Conservation (phyloP, 148 eudicot species). For the Camellia sinensis region DNA sequence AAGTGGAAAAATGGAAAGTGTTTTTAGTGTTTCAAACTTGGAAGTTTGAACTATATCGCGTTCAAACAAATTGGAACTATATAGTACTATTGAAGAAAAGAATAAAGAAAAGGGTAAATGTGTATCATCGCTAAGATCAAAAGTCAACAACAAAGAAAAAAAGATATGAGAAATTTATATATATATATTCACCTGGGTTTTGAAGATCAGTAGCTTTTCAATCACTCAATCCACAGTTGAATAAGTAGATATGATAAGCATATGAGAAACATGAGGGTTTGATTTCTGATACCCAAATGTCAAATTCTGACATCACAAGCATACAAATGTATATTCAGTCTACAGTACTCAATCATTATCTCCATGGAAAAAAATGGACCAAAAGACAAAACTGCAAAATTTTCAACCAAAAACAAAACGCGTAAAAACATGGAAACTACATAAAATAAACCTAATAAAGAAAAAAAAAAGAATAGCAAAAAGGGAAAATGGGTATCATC, state of each 20-base stretch:
- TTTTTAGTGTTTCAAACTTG: neutral
- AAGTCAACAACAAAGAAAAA: neutral
- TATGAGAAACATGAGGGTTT: neutral
- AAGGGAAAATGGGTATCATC: neutral
- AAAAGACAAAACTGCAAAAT: neutral
- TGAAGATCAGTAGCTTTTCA: neutral
- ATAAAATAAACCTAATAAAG: too few species aligned
- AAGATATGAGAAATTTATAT: neutral
- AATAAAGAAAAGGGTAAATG: neutral
- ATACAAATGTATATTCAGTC: neutral
- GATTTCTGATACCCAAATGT: neutral
- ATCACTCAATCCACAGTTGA: conserved; percentile 8
- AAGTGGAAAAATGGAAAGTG: neutral
- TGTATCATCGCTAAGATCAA: neutral
- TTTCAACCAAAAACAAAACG: neutral
- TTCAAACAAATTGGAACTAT: neutral
- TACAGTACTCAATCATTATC: neutral
- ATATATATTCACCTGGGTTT: conserved; percentile 8
- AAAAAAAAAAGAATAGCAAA: neutral
- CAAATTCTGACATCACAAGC: conserved; percentile 8
- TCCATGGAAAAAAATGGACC: neutral
- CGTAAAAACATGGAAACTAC: neutral
- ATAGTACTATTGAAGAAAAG: neutral
- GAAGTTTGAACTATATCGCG: too few species aligned
- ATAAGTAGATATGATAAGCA: too few species aligned